A percentile compares a stretch with the other conserved stretches of the same genome.
These are phyloP conservation scores for Didymella pinodella DNA, from an alignment of 2,329 filamentous ascomycete genomes.

Conservation along the genomic window DNA sequence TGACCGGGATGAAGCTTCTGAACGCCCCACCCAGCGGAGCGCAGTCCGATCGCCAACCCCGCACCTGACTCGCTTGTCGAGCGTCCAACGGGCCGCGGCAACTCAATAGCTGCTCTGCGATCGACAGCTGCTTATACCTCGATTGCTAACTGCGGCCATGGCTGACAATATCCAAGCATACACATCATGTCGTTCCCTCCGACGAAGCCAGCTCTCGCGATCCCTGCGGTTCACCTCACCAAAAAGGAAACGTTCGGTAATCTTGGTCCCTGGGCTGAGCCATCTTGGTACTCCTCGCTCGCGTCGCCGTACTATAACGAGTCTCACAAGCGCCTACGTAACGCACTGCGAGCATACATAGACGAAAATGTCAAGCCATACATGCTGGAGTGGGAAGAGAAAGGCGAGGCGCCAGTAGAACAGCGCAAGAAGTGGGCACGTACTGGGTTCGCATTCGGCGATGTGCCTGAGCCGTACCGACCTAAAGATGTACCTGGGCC, in stretches of 20 bases:
- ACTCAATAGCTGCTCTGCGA: constrained; percentile 4
- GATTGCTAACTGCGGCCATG: constrained; percentile 1
- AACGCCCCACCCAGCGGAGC: constrained; percentile 9
- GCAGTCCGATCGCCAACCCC: constrained; percentile 13
- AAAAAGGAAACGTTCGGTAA: constrained; percentile 47
- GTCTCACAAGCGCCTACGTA: constrained; percentile 66
- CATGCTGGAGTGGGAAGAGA: constrained; percentile 69
- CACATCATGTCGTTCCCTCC: constrained; percentile 23
- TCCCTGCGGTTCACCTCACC: constrained; percentile 29
- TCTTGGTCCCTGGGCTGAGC: constrained; percentile 56
- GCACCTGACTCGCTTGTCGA: constrained; percentile 16
- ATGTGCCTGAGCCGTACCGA: constrained; percentile 56
- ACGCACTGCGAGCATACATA: constrained; percentile 65
- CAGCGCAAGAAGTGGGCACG: constrained; percentile 51
- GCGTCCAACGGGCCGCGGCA: constrained; percentile 21
- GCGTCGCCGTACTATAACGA: constrained; percentile 69
- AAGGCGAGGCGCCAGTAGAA: constrained; percentile 58
- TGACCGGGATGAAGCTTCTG: constrained; percentile 13
- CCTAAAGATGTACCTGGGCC: constrained; percentile 50
- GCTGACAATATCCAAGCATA: background rate
- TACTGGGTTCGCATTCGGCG: constrained; percentile 54
- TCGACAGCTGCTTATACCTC: constrained; percentile 6
- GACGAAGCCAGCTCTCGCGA: constrained; percentile 19
- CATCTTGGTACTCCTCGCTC: constrained; percentile 58
- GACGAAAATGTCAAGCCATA: constrained; percentile 65